Base-by-base conservation (phyloP, 164 flowering plant genomes). In the Nymphaea thermarum region DNA sequence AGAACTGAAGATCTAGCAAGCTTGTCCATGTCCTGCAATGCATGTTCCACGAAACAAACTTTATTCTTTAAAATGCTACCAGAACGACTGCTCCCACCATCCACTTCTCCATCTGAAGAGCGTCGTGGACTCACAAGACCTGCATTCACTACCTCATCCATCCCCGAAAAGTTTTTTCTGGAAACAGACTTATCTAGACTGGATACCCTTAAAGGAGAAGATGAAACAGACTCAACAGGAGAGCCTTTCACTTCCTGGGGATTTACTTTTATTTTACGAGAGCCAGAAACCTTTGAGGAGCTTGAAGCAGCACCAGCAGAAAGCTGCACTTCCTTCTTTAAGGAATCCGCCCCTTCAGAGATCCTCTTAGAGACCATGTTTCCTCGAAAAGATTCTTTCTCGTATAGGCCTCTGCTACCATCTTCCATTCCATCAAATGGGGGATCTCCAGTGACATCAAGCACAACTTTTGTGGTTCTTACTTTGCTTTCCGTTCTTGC, bases 211-310 rank as follows among this genome's bases (percentile, higher is more conserved):
- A 87, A 66, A 65, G 99, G 99, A 70, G 93, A 91, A 62, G 99
- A 94, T 67, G 99, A 90, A 74, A 91, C 97, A 66, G 99, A 94
- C 70, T 88, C 96, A 43, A 88, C 97, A 4, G 99, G 99, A 42
- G 99, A 94, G 63, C 91, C 85, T 80, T 84, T 91, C 55, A 71
- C 61, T 66, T 87, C 97, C 69, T 79, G 87, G 71, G 75, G 68
- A 63, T 78, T 83, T 51, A 75, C 69, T 79, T 77, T 89, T 64
- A 76, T 77, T 75, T 76, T 89, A 71, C 71, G 85, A 7, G 98
- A 87, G 43, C 88, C 85, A 71, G 94, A 87, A 74, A 91, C 83
- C 81, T 89, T 91, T 15, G 97, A 94, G 67, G 97, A 89, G 81
- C 97, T 94, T 43, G 98, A 94, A 72, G 93, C 83, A 36, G 95